phyloP scores from a whole-genome alignment of 1,284 basidiomycete species.

The Hortiboletus rubellus region DNA sequence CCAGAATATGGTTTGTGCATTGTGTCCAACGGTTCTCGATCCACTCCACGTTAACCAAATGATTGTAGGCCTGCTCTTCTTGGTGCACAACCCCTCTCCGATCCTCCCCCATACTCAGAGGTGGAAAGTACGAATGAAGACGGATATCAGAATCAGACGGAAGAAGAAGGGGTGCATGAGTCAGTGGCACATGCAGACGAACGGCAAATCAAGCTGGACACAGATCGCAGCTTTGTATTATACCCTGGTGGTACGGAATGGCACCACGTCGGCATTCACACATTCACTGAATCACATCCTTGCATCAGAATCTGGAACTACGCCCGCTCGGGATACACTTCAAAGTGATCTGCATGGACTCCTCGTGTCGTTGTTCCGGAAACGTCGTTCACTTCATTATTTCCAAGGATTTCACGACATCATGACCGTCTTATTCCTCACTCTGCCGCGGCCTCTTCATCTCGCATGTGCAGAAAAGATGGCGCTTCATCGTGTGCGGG shows the following conservation, averaged over 20 bases:
- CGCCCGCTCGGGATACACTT: constrained; percentile 42
- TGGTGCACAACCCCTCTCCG: constrained; percentile 24
- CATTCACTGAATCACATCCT: constrained; percentile 19
- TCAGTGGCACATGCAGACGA: constrained; percentile 67
- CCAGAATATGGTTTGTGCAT: constrained; percentile 54
- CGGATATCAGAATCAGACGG: constrained; percentile 3
- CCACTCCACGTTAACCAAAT: constrained; percentile 11
- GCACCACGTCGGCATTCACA: constrained; percentile 2
- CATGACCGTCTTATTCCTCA: constrained; percentile 82
- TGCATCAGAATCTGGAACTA: constrained; percentile 25
- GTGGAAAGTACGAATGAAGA: constrained; percentile 11
- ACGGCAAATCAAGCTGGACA: constrained; percentile 82
- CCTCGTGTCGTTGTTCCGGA: constrained; percentile 75
- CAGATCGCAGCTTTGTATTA: constrained; percentile 85
- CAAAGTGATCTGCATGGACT: constrained; percentile 73
- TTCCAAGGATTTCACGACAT: constrained; percentile 98
- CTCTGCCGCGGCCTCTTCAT: constrained; percentile 62
- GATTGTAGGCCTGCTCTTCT: constrained; percentile 26
- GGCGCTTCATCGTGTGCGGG: constrained; percentile 80
- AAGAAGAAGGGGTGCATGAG: constrained; percentile 1
- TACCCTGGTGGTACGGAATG: constrained; percentile 61
- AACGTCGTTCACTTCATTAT: constrained; percentile 73
- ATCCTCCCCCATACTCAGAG: constrained; percentile 33
- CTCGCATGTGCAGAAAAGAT: constrained; percentile 66
- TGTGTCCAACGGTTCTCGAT: not conserved